These are phyloP conservation scores for Cladosporium sp. DNA, from an alignment of 2,329 filamentous ascomycete species.

Conservation along the genomic window DNA sequence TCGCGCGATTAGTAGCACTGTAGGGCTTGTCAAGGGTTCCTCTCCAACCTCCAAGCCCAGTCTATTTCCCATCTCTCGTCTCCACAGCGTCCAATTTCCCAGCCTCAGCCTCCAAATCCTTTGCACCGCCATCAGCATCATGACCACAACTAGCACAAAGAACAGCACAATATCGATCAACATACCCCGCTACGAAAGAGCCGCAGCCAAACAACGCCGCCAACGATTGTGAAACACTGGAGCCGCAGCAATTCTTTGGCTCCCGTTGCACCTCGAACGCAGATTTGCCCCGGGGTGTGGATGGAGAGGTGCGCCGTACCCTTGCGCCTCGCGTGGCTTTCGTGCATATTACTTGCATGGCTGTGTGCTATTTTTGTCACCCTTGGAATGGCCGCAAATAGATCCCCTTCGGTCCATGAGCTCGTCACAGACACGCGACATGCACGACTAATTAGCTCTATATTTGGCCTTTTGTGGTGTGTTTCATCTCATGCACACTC, in stretches of 20 bases:
- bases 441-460: conserved; percentile 18
- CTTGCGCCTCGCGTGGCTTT: conserved; percentile 16
- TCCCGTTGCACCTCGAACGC: background rate
- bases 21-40: background rate
- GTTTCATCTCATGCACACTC: conserved; percentile 16
- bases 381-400: conserved; percentile 16
- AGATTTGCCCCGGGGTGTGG: background rate
- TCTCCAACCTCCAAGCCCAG: background rate
- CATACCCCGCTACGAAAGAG: background rate
- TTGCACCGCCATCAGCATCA: conserved; percentile 13
- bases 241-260: conserved; percentile 15
- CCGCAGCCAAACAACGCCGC: conserved; percentile 1
- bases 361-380: conserved; percentile 9
- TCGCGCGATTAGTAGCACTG: background rate
- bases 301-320: background rate
- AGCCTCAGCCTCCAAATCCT: conserved; percentile 15
- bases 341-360: conserved; percentile 6
- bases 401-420: conserved; percentile 10
- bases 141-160: background rate
- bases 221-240: conserved; percentile 13
- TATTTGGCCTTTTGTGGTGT: conserved; percentile 4
- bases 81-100: conserved; percentile 17
- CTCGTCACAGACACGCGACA: background rate
- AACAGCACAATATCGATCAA: background rate
- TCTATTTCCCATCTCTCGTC: conserved; percentile 1